phyloP scores from a whole-genome alignment of 2,329 filamentous ascomycete genomes.

The Aspergillus felis region DNA sequence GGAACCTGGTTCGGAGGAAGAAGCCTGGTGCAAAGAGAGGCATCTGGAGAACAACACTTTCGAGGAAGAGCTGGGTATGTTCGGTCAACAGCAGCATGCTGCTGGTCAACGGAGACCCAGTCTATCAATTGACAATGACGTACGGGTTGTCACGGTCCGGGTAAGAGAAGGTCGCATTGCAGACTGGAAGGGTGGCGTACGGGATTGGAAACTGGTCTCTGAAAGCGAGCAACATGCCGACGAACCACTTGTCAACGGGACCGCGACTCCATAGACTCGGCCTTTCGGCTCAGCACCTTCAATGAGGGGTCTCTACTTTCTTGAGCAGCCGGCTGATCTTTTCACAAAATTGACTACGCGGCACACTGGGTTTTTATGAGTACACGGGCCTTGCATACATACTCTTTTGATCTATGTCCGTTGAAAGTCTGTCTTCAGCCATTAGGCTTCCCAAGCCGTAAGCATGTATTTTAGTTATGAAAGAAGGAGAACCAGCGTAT shows the following conservation, averaged over 20 bases:
- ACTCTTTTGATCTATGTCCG: background rate
- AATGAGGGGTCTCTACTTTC: background rate
- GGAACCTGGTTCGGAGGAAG: conserved; percentile 70
- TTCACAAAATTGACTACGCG: background rate
- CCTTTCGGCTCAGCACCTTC: background rate
- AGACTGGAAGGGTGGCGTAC: conserved; percentile 91
- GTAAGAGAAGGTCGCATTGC: conserved; percentile 83
- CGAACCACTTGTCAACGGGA: conserved; percentile 28
- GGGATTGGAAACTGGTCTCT: conserved; percentile 62
- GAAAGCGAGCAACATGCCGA: conserved; percentile 23
- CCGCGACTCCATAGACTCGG: conserved; percentile 8
- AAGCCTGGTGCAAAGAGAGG: conserved; percentile 73
- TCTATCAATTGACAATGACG: conserved; percentile 72
- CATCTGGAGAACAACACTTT: conserved; percentile 95
- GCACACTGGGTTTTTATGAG: background rate
- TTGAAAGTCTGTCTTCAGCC: background rate
- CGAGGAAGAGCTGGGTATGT: conserved; percentile 49
- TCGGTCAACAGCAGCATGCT: conserved; percentile 35
- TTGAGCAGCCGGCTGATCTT: background rate
- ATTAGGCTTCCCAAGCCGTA: background rate
- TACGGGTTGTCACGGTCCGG: conserved; percentile 79
- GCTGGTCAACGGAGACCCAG: conserved; percentile 34
- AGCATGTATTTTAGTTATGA: background rate
- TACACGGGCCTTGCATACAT: background rate
- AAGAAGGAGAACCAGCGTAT: background rate